Evolutionary conservation across 2,329 filamentous ascomycete genomes (phyloP), one percentile per base, ranked within the genome.

Genomic region (Arachnomyces sp.): DNA sequence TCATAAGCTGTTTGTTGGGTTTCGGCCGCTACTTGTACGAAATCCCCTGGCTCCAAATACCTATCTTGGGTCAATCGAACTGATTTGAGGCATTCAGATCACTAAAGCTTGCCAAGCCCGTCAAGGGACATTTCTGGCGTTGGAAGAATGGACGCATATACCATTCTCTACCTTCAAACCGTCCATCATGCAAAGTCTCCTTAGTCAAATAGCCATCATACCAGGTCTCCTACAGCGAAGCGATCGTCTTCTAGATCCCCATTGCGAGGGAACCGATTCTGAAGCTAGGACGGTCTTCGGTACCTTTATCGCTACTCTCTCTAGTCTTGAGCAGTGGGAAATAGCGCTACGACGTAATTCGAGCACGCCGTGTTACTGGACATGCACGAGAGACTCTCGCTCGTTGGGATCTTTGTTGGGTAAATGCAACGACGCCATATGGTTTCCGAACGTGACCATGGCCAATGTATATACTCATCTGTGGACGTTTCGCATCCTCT

Each of bases 1-100:
- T 0, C 64, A 68, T 33, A 54, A 51, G 28, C 48, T 68, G 0
- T 68, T 67, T 36, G 49, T 63, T 1, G 66, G 64, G 0, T 63
- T 63, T 35, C 49, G 65, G n/a, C 63, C 65, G 5, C 45, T 63
- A 4, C 47, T 67, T 20, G 65, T 66, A 49, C 30, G 60, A 25
- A 36, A 20, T 8, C 28, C 11, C 12, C 17, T 16, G 3, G 3
- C 13, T 2, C 18, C 4, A 18, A 5, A 13, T 14, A 20, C 0
- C 16, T 20, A 16, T 15, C 35, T 12, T 35, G 3, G 28, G 35
- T n/a, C 15, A 36, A 4, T 16, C n/a, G n/a, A n/a, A n/a, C n/a
- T n/a, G n/a, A n/a, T n/a, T n/a, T n/a, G n/a, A n/a, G n/a, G n/a
- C n/a, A 15, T 33, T 17, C 31, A 64, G 60, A 49, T 63, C 9